These are phyloP conservation scores for Juglanconis oblonga DNA, from an alignment of 2,329 filamentous ascomycete genomes.

Conservation along the genomic window DNA sequence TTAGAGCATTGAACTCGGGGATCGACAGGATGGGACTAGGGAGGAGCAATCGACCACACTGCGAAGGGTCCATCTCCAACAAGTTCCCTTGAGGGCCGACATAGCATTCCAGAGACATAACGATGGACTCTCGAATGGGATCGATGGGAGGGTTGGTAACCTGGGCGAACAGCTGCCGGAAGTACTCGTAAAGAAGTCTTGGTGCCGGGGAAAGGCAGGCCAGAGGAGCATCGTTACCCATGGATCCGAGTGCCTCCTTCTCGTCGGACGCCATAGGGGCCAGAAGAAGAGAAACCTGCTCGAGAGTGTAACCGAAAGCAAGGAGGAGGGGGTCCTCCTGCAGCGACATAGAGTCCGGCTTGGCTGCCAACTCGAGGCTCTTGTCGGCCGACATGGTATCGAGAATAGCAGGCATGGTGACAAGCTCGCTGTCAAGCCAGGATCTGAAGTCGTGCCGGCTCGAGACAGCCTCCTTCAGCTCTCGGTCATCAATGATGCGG, in stretches of 20 bases:
- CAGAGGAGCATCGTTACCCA: constrained; percentile 94
- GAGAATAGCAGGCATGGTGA: constrained; percentile 75
- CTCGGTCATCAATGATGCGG: constrained; percentile 89
- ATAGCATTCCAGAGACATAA: constrained; percentile 97
- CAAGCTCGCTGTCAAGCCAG: constrained; percentile 83
- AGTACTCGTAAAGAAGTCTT: constrained; percentile 90
- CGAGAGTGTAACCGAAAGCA: constrained; percentile 90
- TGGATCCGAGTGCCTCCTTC: constrained; percentile 93
- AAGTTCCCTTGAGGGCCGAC: constrained; percentile 94
- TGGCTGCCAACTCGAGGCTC: constrained; percentile 59
- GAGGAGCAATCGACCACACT: constrained; percentile 81
- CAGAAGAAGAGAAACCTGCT: constrained; percentile 88
- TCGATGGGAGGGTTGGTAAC: constrained; percentile 98
- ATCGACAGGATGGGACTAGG: constrained; percentile 88
- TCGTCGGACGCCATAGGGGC: constrained; percentile 96
- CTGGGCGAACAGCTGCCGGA: constrained; percentile 95
- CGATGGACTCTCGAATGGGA: constrained; percentile 92
- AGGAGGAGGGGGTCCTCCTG: constrained; percentile 82
- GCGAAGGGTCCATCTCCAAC: constrained; percentile 85
- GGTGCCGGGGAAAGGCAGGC: constrained; percentile 89
- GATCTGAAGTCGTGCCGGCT: constrained; percentile 80
- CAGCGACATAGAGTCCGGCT: constrained; percentile 66
- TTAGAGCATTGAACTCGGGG: constrained; percentile 84
- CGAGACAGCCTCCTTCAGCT: constrained; percentile 87
- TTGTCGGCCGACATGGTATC: constrained; percentile 58